Evolutionary conservation across 352 stramenopile species (phyloP), one percentile per base, ranked within the genome.

Genomic region (Pythium rishiriense): DNA sequence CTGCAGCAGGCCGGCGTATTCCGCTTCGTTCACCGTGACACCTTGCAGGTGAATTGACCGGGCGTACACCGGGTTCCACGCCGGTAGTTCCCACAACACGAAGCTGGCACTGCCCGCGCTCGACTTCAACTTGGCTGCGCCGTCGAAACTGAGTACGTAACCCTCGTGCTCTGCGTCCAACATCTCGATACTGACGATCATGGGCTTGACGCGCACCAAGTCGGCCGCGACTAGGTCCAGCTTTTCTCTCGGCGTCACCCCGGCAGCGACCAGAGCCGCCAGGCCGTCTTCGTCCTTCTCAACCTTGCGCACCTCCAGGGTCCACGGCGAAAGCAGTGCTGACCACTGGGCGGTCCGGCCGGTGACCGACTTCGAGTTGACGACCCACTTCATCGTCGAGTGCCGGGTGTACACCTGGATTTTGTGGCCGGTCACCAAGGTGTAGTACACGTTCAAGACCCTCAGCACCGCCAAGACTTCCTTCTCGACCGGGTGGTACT

Each of bases 11-110:
- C 64, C 55, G 25, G 43, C 0, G 21, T 72, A 72, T 48, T 72
- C 65, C 6, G 58, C 65, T 33, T 64, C 45, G 24, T 68, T 68
- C 6, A 72, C 65, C 0, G 65, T 68, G 3, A 62, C 50, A 1
- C 55, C 49, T 1, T 2, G 0, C 3, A 56, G 21, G 8, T 11
- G 9, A 1, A 70, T 0, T 4, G 4, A 5, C 17, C 39, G 1
- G 0, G 46, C 56, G 15, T 55, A 6, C 1, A 66, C 25, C 15
- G 49, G 56, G 3, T 46, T 4, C 56, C 64, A 70, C 0, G 21
- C 56, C 14, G 64, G 56, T 10, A 70, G 9, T 17, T 58, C 4
- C 56, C 64, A 66, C 17, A 70, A 2, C 0, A 70, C 51, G 21
- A 62, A 65, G 31, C 56, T 41, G 19, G 64, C 64, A 26, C 56